Evolutionary conservation across 179 eudicot species (phyloP), one percentile per base, ranked within the genome.

Genomic region (Silene coronaria): DNA sequence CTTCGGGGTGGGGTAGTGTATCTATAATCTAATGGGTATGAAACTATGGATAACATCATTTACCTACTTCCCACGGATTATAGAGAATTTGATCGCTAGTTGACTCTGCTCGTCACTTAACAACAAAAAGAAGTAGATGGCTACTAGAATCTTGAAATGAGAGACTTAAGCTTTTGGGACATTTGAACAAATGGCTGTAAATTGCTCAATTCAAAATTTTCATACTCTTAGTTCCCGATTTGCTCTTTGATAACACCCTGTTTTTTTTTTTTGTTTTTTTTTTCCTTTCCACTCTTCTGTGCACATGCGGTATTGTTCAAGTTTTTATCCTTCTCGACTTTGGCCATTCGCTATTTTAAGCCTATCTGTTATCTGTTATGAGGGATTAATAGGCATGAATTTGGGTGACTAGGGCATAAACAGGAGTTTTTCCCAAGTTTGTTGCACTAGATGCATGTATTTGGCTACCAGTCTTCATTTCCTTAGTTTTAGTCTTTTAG

Each of bases 311-410:
- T 69, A n/a, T 68, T 23, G 19, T 42, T 42, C 24, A 4, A 21
- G 19, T 21, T 68, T n/a, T 46, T 42, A n/a, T 16, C 26, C 28
- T 62, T 24, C 34, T 24, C 17, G 34, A 26, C 67, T 30, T 16
- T 27, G 48, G 32, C 12, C 27, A 42, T 12, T 22, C 13, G 16
- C 4, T 55, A 7, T 30, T 32, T 57, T 28, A 14, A 72, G 75
- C 65, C 65, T 72, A 63, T 21, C 65, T 64, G 59, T 28, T 72
- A 63, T 21, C 65, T 64, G 59, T 28, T 53, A 14, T 28, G 26
- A 71, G 23, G 62, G 22, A 28, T 1, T 65, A 46, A 23, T 26
- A 61, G 30, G 26, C 32, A 24, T 61, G 66, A 10, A 61, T 22
- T 10, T 1, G 57, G 6, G 55, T 21, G 53, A 24, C 24, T 10